A percentile compares a stretch with the other conserved stretches of the same genome.
phyloP scores from a whole-genome alignment of 139 green algal species.

The Micromonas pusilla region DNA sequence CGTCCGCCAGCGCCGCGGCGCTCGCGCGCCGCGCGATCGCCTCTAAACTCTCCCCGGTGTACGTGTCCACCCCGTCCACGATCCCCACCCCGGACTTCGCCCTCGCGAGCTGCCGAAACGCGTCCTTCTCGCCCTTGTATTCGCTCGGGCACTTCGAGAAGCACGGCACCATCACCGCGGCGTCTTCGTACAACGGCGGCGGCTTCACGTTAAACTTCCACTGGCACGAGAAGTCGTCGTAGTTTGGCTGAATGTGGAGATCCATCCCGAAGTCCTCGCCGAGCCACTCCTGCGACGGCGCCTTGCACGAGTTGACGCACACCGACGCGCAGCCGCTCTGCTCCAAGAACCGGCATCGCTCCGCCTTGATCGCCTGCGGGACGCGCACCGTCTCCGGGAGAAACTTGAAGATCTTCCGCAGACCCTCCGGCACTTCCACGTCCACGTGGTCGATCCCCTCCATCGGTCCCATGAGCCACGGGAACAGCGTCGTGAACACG shows the following conservation, averaged over 20 bases:
- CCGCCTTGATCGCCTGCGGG: constrained; percentile 28
- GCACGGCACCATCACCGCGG: constrained; percentile 34
- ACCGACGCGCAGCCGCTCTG: constrained; percentile 30
- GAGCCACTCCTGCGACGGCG: constrained; percentile 35
- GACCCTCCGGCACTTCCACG: constrained; percentile 2
- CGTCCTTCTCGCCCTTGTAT: constrained; percentile 33
- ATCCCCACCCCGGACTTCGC: constrained; percentile 17
- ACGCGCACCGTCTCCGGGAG: constrained; percentile 19
- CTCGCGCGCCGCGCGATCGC: constrained; percentile 24
- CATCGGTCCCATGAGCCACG: constrained; percentile 37
- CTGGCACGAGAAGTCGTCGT: constrained; percentile 39
- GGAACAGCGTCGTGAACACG: constrained; percentile 35
- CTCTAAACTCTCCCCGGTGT: constrained; percentile 31
- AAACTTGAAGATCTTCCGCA: constrained; percentile 14
- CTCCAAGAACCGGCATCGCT: constrained; percentile 37
- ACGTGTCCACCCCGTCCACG: constrained; percentile 28
- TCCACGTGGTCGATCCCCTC: constrained; percentile 33
- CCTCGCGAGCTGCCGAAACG: constrained; percentile 15
- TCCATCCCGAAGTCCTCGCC: constrained; percentile 36
- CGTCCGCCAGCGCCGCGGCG: constrained; percentile 15
- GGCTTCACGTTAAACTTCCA: constrained; percentile 31
- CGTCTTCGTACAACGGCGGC: constrained; percentile 34
- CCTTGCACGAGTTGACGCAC: constrained; percentile 42
- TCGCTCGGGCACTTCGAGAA: constrained; percentile 31
- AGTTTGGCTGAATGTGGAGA: constrained; percentile 38